phyloP scores from a whole-genome alignment of 1,284 basidiomycete species.

The Pseudozyma pruni region DNA sequence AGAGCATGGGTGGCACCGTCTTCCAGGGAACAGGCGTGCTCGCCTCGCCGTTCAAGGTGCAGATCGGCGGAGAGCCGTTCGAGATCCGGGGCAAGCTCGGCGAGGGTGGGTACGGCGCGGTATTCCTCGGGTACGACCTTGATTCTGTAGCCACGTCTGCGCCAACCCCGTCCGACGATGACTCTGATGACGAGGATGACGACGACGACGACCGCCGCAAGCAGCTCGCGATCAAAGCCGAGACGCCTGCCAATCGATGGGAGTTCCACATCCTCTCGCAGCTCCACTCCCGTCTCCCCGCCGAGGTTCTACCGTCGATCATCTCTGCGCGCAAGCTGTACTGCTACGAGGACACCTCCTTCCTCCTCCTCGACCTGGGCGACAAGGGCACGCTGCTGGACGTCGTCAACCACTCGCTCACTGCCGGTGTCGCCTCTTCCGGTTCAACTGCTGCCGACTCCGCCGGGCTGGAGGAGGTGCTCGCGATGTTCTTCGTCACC shows the following conservation, averaged over 20 bases:
- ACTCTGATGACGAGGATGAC: constrained; percentile 68
- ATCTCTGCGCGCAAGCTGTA: constrained; percentile 58
- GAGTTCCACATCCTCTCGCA: constrained; percentile 88
- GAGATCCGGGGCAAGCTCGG: constrained; percentile 84
- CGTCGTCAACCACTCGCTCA: constrained; percentile 79
- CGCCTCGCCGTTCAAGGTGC: constrained; percentile 18
- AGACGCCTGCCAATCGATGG: constrained; percentile 88
- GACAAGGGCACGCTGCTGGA: constrained; percentile 92
- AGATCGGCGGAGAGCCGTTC: constrained; percentile 26
- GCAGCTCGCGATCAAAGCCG: constrained; percentile 88
- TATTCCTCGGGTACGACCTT: constrained; percentile 78
- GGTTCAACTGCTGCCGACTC: constrained; percentile 58
- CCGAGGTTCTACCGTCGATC: constrained; percentile 41
- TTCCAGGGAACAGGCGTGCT: constrained; percentile 38
- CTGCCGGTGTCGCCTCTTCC: constrained; percentile 72
- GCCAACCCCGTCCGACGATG: constrained; percentile 20
- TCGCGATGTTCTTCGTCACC: constrained; percentile 93
- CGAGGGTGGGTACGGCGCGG: constrained; percentile 94
- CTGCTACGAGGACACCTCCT: constrained; percentile 79
- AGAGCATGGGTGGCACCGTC: constrained; percentile 61
- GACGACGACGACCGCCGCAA: constrained; percentile 73
- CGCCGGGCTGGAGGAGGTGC: constrained; percentile 82
- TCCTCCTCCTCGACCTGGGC: constrained; percentile 86
- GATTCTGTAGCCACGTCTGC: constrained; percentile 54
- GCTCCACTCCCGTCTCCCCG: constrained; percentile 71